Conservation (phyloP, 2,329 filamentous ascomycete species). For the Colletotrichum falcatum region DNA sequence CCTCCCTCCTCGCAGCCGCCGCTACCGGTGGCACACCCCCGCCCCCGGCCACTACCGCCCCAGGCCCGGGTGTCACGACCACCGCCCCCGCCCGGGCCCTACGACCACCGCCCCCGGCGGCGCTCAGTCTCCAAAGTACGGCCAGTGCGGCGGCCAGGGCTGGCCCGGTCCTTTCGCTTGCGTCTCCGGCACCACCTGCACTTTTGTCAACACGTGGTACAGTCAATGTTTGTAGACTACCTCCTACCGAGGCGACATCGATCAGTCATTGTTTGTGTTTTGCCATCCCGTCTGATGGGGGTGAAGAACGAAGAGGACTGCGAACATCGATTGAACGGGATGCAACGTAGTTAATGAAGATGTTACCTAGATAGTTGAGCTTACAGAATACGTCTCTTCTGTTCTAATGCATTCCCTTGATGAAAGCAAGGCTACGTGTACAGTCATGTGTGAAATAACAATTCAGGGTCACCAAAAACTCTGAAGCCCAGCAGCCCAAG, state of each 20-base stretch:
- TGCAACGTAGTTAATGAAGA: background rate
- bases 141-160: conserved; percentile 43
- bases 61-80: background rate
- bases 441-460: background rate
- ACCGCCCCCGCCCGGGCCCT: background rate
- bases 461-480: background rate
- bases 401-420: background rate
- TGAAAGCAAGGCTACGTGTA: background rate
- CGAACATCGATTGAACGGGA: background rate
- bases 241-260: background rate
- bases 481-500: background rate
- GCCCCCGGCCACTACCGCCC: background rate
- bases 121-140: conserved; percentile 35
- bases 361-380: background rate
- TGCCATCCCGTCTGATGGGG: too few relatives aligned
- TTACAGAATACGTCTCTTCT: background rate
- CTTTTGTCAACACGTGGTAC: conserved; percentile 42
- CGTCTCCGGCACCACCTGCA: conserved; percentile 38
- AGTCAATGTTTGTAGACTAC: conserved; percentile 40
- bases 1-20: conserved; percentile 49
- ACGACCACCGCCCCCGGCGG: conserved; percentile 30
- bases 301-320: background rate
- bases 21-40: conserved; percentile 33
- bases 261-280: background rate
- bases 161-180: conserved; percentile 43